Base-by-base conservation (phyloP, 352 stramenopile species). In the Phytopythium chamaehyphon region DNA sequence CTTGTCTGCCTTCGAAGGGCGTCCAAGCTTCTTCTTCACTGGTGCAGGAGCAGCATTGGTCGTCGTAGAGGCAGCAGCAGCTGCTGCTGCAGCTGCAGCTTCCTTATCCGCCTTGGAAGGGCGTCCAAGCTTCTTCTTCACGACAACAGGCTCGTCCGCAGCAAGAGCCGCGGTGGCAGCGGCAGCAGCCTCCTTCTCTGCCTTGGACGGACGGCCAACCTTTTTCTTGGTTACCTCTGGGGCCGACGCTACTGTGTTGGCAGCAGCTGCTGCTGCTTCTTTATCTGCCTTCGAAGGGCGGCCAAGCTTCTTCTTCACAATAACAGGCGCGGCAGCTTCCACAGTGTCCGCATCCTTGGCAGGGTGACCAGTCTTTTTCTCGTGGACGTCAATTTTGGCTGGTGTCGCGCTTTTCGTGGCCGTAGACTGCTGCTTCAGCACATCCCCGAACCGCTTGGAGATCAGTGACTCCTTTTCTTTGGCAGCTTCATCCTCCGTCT, bases 371-470 rank as follows among this genome's bases (percentile, higher is more conserved):
- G 48, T 61, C n/a, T 63, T 51, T 31, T 65, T 49, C 40, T 66
- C 40, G 11, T 47, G 42, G 11, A 36, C 26, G 1, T 33, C 28
- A 33, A 15, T 39, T 15, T 36, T 44, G 14, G 19, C 38, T 6
- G 33, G 23, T 45, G 23, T 54, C 22, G 21, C 40, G 5, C 23
- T 46, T 12, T 64, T 55, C 2, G 19, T 26, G 38, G 58, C 70
- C 45, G 61, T 60, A 24, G 52, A 36, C 18, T 59, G 62, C n/a
- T 8, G n/a, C 50, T 69, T 70, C 38, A 33, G 28, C 28, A 33
- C 28, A 33, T 64, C 42, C 1, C 23, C 12, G 2, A 31, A 43
- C 44, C 71, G 62, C 42, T 68, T 62, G 8, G 48, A 52, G n/a
- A 22, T 12, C 52, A 38, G 35, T 18, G 22, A 42, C n/a, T 22